Evolutionary conservation across 2,329 filamentous ascomycete species (phyloP).

Genomic region (Xylariaceae sp.): DNA sequence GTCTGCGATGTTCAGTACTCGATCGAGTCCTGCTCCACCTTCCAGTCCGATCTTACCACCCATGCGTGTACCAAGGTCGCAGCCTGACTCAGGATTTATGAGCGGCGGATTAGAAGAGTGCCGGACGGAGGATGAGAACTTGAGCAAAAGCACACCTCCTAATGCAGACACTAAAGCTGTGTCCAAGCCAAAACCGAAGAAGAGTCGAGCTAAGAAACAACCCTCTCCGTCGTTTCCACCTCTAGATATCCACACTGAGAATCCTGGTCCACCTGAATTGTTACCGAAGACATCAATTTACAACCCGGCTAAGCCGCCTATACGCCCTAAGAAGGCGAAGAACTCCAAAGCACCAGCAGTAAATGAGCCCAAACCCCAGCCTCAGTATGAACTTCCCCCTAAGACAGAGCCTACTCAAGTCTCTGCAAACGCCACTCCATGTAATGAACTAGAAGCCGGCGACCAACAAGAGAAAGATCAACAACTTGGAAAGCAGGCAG

Average conservation of each 20-base stretch:
- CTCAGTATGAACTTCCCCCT: too few relatives aligned
- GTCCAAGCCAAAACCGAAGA: conserved; percentile 32
- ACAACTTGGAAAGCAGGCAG: too few relatives aligned
- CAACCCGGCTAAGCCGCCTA: conserved; percentile 24
- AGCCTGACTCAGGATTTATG: conserved; percentile 78
- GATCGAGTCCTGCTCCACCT: conserved; percentile 55
- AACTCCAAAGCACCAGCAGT: conserved; percentile 11
- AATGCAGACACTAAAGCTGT: conserved; percentile 3
- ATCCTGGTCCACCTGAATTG: conserved; percentile 39
- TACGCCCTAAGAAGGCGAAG: conserved; percentile 15
- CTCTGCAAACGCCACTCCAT: too few relatives aligned
- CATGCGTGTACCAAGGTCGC: conserved; percentile 55
- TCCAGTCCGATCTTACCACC: conserved; percentile 76
- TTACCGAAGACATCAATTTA: conserved; percentile 40
- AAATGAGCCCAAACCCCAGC: conserved; percentile 5
- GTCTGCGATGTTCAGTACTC: conserved; percentile 46
- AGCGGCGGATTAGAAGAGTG: conserved; percentile 68
- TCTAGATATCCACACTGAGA: conserved; percentile 35
- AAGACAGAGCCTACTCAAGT: too few relatives aligned
- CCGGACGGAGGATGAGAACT: conserved; percentile 56
- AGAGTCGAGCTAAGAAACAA: conserved; percentile 27
- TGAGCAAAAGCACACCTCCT: conserved; percentile 30
- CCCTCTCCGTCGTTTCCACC: conserved; percentile 14
- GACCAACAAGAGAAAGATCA: neutral
- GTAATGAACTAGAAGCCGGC: too few relatives aligned